Evolutionary conservation across 306 rosid genomes (phyloP).

Genomic region (Rubus parviflorus): DNA sequence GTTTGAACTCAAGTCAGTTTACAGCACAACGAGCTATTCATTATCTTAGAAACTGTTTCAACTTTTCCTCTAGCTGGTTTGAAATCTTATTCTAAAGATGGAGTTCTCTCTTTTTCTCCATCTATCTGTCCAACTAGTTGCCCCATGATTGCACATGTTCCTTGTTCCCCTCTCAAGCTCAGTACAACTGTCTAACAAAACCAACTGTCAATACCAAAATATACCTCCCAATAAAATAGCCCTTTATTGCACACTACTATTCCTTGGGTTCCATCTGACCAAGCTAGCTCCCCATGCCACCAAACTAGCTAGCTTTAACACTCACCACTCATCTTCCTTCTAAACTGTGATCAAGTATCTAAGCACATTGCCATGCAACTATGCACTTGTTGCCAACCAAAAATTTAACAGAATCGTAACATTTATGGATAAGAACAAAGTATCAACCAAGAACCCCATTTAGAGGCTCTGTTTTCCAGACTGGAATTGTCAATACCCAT

Average conservation of each 20-base stretch:
- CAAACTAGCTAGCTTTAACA: slow-evolving; percentile 11
- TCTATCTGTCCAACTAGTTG: slow-evolving; percentile 19
- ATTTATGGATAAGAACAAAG: slow-evolving; percentile 21
- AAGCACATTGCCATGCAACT: slow-evolving; percentile 9
- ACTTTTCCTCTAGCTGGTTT: neutral
- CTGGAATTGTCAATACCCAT: slow-evolving; percentile 45
- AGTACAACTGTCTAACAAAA: slow-evolving; percentile 39
- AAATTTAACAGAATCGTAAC: slow-evolving; percentile 9
- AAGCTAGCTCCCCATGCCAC: slow-evolving; percentile 9
- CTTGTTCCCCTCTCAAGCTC: slow-evolving; percentile 24
- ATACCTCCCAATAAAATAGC: slow-evolving; percentile 5
- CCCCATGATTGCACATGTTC: slow-evolving; percentile 50
- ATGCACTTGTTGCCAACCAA: slow-evolving; percentile 16
- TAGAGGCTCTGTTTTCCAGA: slow-evolving; percentile 29
- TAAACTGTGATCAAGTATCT: slow-evolving; percentile 4
- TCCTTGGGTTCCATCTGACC: slow-evolving; percentile 20
- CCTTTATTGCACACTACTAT: neutral
- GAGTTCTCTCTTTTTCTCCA: slow-evolving; percentile 1
- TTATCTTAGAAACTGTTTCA: no score
- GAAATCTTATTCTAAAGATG: neutral
- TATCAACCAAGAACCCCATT: neutral
- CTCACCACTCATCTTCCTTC: slow-evolving; percentile 14
- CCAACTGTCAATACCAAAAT: slow-evolving; percentile 17
- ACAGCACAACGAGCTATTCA: no score
- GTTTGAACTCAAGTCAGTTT: no score